These are phyloP conservation scores for Toxicodendron radicans DNA, from an alignment of 345 rosid genomes.

Conservation along the genomic window DNA sequence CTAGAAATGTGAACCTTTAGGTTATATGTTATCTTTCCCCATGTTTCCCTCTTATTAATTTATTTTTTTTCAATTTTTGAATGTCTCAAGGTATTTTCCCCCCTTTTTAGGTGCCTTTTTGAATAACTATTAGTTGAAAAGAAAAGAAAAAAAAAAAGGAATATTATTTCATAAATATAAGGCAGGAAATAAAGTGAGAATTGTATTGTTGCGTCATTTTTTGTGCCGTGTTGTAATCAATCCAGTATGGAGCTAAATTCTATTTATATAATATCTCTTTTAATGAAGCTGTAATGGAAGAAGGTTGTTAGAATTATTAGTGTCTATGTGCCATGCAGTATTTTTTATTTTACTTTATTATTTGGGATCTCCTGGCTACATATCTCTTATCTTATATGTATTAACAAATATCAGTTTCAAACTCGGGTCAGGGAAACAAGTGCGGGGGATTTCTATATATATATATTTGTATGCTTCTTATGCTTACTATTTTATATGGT, in stretches of 20 bases:
- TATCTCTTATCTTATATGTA: not conserved
- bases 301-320: not conserved
- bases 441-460: too few relatives aligned
- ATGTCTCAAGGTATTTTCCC: too few relatives aligned
- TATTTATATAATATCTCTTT: too few relatives aligned
- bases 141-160: too few relatives aligned
- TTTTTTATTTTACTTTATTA: not conserved
- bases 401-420: too few relatives aligned
- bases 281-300: not conserved
- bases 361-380: not conserved
- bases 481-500: not conserved
- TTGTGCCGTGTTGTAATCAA: too few relatives aligned
- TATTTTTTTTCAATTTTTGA: too few relatives aligned
- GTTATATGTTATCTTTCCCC: not conserved
- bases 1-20: not conserved
- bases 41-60: not conserved
- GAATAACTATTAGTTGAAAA: too few relatives aligned
- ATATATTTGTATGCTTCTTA: not conserved
- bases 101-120: too few relatives aligned
- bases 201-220: not conserved
- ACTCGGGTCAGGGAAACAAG: too few relatives aligned
- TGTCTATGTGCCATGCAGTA: not conserved
- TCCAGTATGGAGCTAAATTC: too few relatives aligned
- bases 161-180: not conserved
- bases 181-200: not conserved